A percentile compares a stretch with the other conserved stretches of the same genome.
Conservation (phyloP, 2,329 filamentous ascomycete species). For the Diplodia corticola region DNA sequence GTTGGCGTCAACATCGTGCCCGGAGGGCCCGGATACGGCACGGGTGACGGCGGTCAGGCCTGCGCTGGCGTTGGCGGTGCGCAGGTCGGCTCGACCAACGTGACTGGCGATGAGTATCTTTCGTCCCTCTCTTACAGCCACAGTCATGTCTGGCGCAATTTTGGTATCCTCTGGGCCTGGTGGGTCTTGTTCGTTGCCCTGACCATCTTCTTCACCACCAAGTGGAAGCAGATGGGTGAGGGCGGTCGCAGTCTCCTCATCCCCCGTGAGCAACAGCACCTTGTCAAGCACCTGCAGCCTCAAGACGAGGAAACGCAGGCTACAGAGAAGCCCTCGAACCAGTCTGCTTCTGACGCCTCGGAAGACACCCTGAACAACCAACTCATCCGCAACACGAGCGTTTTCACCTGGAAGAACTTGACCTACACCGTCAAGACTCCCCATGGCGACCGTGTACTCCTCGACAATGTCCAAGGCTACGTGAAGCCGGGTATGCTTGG, state of each 20-base stretch:
- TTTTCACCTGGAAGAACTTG: conserved; percentile 63
- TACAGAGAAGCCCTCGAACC: background rate
- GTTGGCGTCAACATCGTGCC: conserved; percentile 54
- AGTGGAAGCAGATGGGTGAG: conserved; percentile 58
- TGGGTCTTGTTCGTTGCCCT: conserved; percentile 61
- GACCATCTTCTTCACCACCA: conserved; percentile 59
- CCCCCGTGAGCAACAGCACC: conserved; percentile 53
- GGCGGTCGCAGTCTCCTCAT: conserved; percentile 59
- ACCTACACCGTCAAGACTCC: conserved; percentile 27
- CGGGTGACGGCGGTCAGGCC: conserved; percentile 45
- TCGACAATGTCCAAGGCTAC: conserved; percentile 26
- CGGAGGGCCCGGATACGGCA: conserved; percentile 48
- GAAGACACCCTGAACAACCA: conserved; percentile 35
- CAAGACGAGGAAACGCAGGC: conserved; percentile 54
- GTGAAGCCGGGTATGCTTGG: conserved; percentile 24
- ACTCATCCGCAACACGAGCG: conserved; percentile 63
- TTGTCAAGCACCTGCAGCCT: conserved; percentile 30
- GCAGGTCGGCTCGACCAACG: conserved; percentile 46
- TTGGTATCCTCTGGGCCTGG: conserved; percentile 55
- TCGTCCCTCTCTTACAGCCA: conserved; percentile 47
- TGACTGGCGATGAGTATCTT: conserved; percentile 62
- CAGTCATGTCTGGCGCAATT: conserved; percentile 32
- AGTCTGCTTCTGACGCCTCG: background rate
- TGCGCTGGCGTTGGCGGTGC: conserved; percentile 63
- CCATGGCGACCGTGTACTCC: conserved; percentile 15